phyloP scores from a whole-genome alignment of 306 rosid species.

The Trichosanthes cucumerina region DNA sequence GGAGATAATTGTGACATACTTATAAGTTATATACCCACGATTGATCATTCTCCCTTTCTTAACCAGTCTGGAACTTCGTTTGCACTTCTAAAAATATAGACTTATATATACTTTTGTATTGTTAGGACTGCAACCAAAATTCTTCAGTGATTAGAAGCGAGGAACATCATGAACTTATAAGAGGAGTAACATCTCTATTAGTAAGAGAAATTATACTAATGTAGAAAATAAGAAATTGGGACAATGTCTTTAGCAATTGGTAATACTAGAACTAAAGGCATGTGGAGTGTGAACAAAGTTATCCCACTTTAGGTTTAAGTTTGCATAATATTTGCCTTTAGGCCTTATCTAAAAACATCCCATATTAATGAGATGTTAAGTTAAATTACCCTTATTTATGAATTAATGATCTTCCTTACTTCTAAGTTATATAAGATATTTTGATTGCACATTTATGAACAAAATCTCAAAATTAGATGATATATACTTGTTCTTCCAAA shows the following conservation, averaged over 20 bases:
- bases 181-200: not conserved
- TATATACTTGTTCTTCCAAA: too few species aligned
- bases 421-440: not conserved
- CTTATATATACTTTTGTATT: too few species aligned
- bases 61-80: too few species aligned
- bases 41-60: too few species aligned
- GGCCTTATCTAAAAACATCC: not conserved
- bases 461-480: not conserved
- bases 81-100: too few species aligned
- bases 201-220: too few species aligned
- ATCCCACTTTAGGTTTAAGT: not conserved
- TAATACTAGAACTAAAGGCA: not conserved
- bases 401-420: not conserved
- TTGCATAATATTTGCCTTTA: not conserved
- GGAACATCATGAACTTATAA: not conserved
- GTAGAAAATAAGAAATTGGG: too few species aligned
- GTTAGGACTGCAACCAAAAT: too few species aligned
- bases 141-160: not conserved
- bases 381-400: not conserved
- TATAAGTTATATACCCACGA: too few species aligned
- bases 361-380: not conserved
- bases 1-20: too few species aligned
- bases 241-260: not conserved
- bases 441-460: not conserved
- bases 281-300: not conserved